Evolutionary conservation across 352 stramenopile species (phyloP).

Genomic region (Phytophthora constricta): DNA sequence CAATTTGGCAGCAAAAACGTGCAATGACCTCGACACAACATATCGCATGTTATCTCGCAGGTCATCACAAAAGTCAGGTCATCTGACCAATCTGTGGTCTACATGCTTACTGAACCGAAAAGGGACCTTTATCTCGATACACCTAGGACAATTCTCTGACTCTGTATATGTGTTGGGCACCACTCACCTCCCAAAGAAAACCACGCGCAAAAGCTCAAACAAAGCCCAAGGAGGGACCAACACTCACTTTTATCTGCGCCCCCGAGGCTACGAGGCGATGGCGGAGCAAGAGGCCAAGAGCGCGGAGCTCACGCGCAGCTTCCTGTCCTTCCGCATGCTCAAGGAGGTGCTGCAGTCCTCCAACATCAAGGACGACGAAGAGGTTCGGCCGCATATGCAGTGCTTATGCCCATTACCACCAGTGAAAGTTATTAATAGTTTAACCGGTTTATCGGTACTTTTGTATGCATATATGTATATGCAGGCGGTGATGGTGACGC

Average conservation of each 20-base stretch:
- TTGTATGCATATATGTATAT: neutral
- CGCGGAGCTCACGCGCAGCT: conserved; percentile 59
- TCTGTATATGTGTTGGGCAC: neutral
- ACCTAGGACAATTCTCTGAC: too few species aligned
- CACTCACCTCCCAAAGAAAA: neutral
- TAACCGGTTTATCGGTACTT: conserved; percentile 2
- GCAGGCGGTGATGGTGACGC: conserved; percentile 83
- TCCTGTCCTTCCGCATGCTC: conserved; percentile 77
- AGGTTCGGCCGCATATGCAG: conserved; percentile 45
- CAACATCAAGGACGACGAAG: conserved; percentile 81
- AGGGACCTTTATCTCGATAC: too few species aligned
- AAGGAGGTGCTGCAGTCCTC: conserved; percentile 78
- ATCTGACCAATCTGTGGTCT: too few species aligned
- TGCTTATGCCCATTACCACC: neutral
- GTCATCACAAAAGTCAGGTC: too few species aligned
- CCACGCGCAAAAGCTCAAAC: neutral
- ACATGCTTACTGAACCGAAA: too few species aligned
- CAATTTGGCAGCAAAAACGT: too few species aligned
- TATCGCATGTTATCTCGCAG: too few species aligned
- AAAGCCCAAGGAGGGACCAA: neutral
- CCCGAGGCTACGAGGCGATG: conserved; percentile 18
- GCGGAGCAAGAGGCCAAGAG: conserved; percentile 36
- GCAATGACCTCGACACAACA: too few species aligned
- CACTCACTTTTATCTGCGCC: neutral
- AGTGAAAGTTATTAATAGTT: neutral